phyloP scores from a whole-genome alignment of 2,329 filamentous ascomycete genomes.

The Penicillium glabrum region DNA sequence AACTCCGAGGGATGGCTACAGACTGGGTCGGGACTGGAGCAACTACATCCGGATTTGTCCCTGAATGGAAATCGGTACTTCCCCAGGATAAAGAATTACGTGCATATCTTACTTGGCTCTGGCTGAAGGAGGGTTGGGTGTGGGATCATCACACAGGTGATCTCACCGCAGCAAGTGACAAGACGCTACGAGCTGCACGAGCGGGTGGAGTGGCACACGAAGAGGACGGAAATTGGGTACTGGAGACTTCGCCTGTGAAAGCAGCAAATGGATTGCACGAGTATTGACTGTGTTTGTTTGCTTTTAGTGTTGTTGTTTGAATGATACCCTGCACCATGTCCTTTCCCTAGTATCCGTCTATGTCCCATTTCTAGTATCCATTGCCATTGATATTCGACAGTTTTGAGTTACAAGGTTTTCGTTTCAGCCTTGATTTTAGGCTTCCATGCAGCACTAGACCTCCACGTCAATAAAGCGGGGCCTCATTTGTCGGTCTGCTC shows the following conservation, averaged over 20 bases:
- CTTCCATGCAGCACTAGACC: conserved; percentile 28
- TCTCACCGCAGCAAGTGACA: conserved; percentile 40
- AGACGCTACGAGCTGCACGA: conserved; percentile 38
- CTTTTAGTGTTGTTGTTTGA: neutral
- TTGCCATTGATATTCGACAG: neutral
- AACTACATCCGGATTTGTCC: conserved; percentile 59
- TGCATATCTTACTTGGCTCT: conserved; percentile 86
- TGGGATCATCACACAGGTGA: conserved; percentile 74
- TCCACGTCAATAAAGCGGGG: conserved; percentile 24
- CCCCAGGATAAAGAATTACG: conserved; percentile 86
- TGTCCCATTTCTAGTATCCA: neutral
- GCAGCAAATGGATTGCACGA: conserved; percentile 26
- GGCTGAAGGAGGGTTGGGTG: conserved; percentile 80
- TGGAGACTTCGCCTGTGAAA: conserved; percentile 35
- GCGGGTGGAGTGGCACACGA: conserved; percentile 45
- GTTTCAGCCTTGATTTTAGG: conserved; percentile 19
- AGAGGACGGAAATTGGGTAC: conserved; percentile 40
- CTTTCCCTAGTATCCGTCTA: neutral
- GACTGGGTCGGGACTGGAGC: conserved; percentile 64
- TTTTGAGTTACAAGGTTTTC: neutral
- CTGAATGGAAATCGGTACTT: conserved; percentile 86
- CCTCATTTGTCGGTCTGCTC: conserved; percentile 12
- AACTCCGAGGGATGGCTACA: conserved; percentile 63
- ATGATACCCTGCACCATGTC: conserved; percentile 8
- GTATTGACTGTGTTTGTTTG: neutral